Evolutionary conservation across 1,284 basidiomycete species (phyloP).

Genomic region (Apiotrichum sp.): DNA sequence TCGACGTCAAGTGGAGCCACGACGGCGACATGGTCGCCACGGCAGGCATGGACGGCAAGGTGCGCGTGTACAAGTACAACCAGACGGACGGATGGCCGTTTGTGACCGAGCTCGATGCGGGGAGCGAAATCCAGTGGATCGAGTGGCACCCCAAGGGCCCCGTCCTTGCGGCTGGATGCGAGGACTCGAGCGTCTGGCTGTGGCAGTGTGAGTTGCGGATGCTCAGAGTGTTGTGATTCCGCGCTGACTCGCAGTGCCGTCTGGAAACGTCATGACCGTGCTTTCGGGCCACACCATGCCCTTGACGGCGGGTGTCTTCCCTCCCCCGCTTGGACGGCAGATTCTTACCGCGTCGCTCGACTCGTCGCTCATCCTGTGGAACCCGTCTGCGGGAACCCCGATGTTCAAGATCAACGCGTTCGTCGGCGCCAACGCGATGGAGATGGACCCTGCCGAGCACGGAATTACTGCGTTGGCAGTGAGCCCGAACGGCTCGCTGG

Average conservation of each 20-base stretch:
- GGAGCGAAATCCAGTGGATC: slow-evolving; percentile 92
- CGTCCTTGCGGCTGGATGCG: slow-evolving; percentile 83
- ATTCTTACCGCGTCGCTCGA: slow-evolving; percentile 82
- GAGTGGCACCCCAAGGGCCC: slow-evolving; percentile 93
- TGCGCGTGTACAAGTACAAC: slow-evolving; percentile 82
- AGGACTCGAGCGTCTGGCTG: slow-evolving; percentile 94
- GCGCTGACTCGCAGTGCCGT: slow-evolving; percentile 61
- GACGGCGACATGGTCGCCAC: slow-evolving; percentile 91
- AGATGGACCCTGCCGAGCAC: slow-evolving; percentile 51
- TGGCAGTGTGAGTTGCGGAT: slow-evolving; percentile 68
- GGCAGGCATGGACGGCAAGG: slow-evolving; percentile 94
- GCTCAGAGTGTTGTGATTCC: neutral
- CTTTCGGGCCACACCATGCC: slow-evolving; percentile 84
- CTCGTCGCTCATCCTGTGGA: slow-evolving; percentile 83
- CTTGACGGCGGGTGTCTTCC: slow-evolving; percentile 84
- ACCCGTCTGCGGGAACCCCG: slow-evolving; percentile 64
- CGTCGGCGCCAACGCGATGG: slow-evolving; percentile 55
- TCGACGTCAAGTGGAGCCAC: slow-evolving; percentile 67
- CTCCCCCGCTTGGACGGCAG: slow-evolving; percentile 61
- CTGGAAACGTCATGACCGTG: slow-evolving; percentile 89
- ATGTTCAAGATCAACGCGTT: slow-evolving; percentile 54
- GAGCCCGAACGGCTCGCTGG: slow-evolving; percentile 76
- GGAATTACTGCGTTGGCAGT: slow-evolving; percentile 80
- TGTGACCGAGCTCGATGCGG: slow-evolving; percentile 82
- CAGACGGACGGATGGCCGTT: slow-evolving; percentile 80